phyloP scores from a whole-genome alignment of 331 rosid species.

The Pyracantha coccinea region DNA sequence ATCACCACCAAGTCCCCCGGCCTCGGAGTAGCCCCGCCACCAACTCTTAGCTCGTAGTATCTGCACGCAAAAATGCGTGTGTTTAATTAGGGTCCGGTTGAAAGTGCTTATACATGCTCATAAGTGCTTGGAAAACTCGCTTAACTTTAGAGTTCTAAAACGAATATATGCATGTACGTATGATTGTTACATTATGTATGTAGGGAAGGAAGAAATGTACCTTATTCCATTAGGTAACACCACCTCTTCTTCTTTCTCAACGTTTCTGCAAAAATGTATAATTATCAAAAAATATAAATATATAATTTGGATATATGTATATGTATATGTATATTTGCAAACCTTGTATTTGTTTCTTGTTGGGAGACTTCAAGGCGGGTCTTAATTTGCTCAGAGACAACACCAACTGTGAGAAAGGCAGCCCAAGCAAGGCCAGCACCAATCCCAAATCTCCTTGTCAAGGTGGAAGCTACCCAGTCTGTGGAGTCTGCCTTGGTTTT shows the following conservation, averaged over 20 bases:
- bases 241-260: conserved; percentile 73
- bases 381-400: conserved; percentile 84
- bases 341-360: conserved; percentile 81
- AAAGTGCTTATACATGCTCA: accelerated
- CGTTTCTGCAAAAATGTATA: conserved; percentile 50
- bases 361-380: conserved; percentile 88
- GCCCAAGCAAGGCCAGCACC: conserved; percentile 99
- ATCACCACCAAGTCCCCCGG: conserved; percentile 81
- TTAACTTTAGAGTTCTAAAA: too few species aligned
- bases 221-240: conserved; percentile 83
- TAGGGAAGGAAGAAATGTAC: conserved; percentile 30
- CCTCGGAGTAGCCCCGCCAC: conserved; percentile 64
- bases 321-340: not conserved
- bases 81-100: not conserved
- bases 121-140: not conserved
- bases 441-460: conserved; percentile 82
- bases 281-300: too few species aligned
- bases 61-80: not conserved
- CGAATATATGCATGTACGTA: too few species aligned
- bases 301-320: too few species aligned
- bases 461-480: conserved; percentile 80
- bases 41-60: conserved; percentile 60
- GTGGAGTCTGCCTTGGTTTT: conserved; percentile 54
- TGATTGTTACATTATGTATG: not conserved
- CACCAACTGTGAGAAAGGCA: conserved; percentile 74